Evolutionary conservation across 371 early-diverging fungal species (phyloP), one percentile per base, ranked within the genome.

Genomic region (Choanephora cucurbitarum): DNA sequence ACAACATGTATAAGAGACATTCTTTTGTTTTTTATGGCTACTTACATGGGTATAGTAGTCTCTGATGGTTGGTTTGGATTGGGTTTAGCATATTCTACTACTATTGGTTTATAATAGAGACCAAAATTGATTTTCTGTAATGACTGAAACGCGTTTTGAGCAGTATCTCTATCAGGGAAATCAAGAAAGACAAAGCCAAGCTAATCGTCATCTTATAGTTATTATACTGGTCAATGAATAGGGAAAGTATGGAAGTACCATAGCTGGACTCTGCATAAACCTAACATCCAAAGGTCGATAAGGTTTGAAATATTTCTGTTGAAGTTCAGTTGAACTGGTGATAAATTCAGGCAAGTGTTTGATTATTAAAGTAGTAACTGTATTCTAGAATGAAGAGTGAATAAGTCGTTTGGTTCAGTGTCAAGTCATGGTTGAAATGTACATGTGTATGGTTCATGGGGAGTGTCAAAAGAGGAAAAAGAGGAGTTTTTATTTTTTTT

Each of bases 181-280:
- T 74, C 70, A 44, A 62, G 54, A 72, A 71, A 88, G 48, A 68
- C 85, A 67, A 66, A 72, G 59, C 70, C 82, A 79, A 45, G 8
- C 44, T 49, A 28, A 7, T 7, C 28, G 7, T 28, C 28, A 28
- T 28, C n/a, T n/a, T n/a, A n/a, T n/a, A n/a, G n/a, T n/a, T n/a
- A n/a, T n/a, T n/a, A n/a, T n/a, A n/a, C n/a, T n/a, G n/a, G n/a
- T n/a, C n/a, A n/a, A n/a, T n/a, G n/a, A n/a, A n/a, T n/a, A n/a
- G n/a, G n/a, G n/a, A n/a, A n/a, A n/a, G n/a, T n/a, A n/a, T n/a
- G n/a, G n/a, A n/a, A n/a, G 53, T 78, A 78, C 79, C 75, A 72
- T 74, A 28, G 67, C 54, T 19, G 42, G 47, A 37, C 66, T 62
- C 33, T 68, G 58, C 73, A 78, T 75, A 43, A 58, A 59, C n/a